Conservation (phyloP, 108 stramenopile genomes). For the Tribonema minus region DNA sequence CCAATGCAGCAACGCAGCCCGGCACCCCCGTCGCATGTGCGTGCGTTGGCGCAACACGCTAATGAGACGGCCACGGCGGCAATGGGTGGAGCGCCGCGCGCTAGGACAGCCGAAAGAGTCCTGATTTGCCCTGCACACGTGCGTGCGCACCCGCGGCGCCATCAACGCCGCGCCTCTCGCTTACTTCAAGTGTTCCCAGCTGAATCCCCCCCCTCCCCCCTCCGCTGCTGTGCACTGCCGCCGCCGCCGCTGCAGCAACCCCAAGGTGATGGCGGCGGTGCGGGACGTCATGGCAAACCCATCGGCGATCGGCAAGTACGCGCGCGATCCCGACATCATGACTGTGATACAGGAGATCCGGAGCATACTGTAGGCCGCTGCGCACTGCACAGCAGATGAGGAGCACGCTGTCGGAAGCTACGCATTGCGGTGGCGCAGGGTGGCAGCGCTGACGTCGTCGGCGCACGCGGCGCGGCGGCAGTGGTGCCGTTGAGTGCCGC, state of each 20-base stretch:
- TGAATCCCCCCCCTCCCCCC: background rate
- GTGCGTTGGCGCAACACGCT: too few species aligned
- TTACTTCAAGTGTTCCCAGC: background rate
- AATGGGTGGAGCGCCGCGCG: too few species aligned
- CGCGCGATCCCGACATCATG: slow-evolving; percentile 25
- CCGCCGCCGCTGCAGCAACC: background rate
- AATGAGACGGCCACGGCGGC: too few species aligned
- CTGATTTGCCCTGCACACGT: background rate
- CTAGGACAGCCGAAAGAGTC: too few species aligned
- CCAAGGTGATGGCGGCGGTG: slow-evolving; percentile 42
- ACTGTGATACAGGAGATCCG: slow-evolving; percentile 34
- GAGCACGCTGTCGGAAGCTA: too few species aligned
- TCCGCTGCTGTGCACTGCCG: background rate
- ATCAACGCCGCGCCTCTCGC: background rate
- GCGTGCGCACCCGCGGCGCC: background rate
- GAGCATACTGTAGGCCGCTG: slow-evolving; percentile 2
- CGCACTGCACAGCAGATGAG: too few species aligned
- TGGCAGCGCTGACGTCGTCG: too few species aligned
- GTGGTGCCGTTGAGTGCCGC: too few species aligned
- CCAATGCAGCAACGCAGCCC: too few species aligned
- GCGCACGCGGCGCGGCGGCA: too few species aligned
- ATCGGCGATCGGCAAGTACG: slow-evolving; percentile 31
- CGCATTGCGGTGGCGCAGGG: too few species aligned
- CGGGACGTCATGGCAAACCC: slow-evolving; percentile 31
- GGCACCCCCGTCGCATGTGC: too few species aligned